Evolutionary conservation across 768 basidiomycete genomes (phyloP), one percentile per base, ranked within the genome.

Genomic region (Suillus discolor): DNA sequence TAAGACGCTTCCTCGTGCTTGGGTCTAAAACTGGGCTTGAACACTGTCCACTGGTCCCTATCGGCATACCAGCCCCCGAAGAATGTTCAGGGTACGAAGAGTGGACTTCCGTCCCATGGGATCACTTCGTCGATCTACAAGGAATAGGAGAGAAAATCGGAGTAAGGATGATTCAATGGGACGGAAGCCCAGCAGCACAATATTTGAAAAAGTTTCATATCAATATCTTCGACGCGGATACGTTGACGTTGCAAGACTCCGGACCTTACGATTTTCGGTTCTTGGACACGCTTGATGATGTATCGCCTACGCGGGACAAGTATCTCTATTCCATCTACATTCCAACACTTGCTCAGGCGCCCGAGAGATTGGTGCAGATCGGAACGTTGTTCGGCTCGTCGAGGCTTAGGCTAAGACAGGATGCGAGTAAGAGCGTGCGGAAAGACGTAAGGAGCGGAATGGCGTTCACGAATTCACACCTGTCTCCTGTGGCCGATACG

Each of bases 81-180:
- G 88, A 92, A 74, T 94, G 92, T 70, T 72, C 79, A 41, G 83
- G 85, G 49, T 90, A 87, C 69, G 82, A 78, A 68, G 79, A 87
- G 36, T 88, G 85, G 67, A 90, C 92, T 6, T 76, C 82, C 62
- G 73, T 93, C 16, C 81, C 89, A 9, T 94, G 93, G 90, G 81
- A 83, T 39, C 89, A 85, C 83, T 78, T 94, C 25, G 81, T 93
- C 62, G 80, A 92, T 71, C 71, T 92, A 0, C 72, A 79, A 1
- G 66, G 68, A 7, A 67, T 86, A 57, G 71, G 38, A 20, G 28
- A 60, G 41, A 42, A 12, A n/a, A 13, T 60, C 18, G 28, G 42
- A 3, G 59, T 59, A 4, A 18, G 18, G 25, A 41, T 39, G 25
- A 59, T 59, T 9, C 57, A 59, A 25, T 59, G 57, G 57, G 38